phyloP scores from a whole-genome alignment of 495 filamentous ascomycete species.

The Penicillium longicatenatum region DNA sequence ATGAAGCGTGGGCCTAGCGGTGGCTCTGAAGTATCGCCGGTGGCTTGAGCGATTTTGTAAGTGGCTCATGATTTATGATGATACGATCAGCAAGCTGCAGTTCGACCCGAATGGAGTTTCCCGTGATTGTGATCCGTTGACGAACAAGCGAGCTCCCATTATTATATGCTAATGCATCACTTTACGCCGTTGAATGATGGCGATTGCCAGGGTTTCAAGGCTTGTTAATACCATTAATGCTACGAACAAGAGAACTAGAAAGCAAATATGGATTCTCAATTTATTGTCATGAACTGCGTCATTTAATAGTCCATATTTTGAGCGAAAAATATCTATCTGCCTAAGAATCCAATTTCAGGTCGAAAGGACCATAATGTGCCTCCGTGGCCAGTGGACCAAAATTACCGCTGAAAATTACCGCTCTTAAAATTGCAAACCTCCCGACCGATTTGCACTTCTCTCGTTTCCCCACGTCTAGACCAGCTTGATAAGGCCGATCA shows the following conservation, averaged over 20 bases:
- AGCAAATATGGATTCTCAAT: too few relatives aligned
- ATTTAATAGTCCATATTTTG: not conserved
- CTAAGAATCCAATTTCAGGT: not conserved
- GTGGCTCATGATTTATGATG: slow-evolving; percentile 4
- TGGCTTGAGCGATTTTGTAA: not conserved
- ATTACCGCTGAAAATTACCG: slow-evolving; percentile 14
- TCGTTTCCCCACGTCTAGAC: slow-evolving; percentile 6
- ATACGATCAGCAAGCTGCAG: not conserved
- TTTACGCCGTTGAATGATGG: not conserved
- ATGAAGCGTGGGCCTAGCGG: not conserved
- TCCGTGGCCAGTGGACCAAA: not conserved
- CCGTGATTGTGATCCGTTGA: not conserved
- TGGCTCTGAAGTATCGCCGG: not conserved
- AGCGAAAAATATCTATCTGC: not conserved
- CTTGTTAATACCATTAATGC: not conserved
- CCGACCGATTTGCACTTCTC: slow-evolving; percentile 14
- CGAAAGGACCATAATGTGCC: too few relatives aligned
- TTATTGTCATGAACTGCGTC: not conserved
- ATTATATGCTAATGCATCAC: not conserved
- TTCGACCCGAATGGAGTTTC: not conserved
- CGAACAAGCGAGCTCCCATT: not conserved
- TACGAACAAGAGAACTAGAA: not conserved
- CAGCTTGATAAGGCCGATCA: slow-evolving; percentile 1
- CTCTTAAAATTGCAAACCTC: slow-evolving; percentile 14
- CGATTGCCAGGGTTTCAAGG: not conserved